A percentile compares a stretch with the other conserved stretches of the same genome.
Evolutionary conservation across 2,329 filamentous ascomycete species (phyloP).

Genomic region (Chalaropsis thielavioides): DNA sequence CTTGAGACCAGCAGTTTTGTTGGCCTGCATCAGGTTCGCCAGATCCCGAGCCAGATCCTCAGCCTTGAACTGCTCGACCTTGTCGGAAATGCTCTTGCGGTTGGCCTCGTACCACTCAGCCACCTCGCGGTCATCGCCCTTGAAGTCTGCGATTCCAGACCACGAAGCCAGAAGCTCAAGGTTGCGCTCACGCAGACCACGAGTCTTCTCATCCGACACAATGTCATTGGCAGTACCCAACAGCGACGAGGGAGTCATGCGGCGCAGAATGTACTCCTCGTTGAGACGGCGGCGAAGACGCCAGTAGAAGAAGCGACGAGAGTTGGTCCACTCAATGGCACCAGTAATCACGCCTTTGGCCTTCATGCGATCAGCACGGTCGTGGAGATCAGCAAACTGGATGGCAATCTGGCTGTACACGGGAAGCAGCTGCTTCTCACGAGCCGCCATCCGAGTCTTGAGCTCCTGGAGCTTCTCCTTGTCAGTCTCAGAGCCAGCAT

Average conservation of each 20-base stretch:
- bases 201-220: slow-evolving; percentile 29
- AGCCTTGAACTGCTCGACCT: slow-evolving; percentile 70
- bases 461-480: slow-evolving; percentile 63
- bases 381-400: slow-evolving; percentile 94
- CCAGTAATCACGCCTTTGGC: slow-evolving; percentile 90
- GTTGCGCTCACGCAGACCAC: slow-evolving; percentile 48
- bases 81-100: slow-evolving; percentile 63
- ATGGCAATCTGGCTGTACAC: slow-evolving; percentile 92
- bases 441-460: slow-evolving; percentile 69
- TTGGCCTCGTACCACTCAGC: slow-evolving; percentile 96
- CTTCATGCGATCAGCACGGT: slow-evolving; percentile 93
- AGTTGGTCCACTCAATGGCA: slow-evolving; percentile 70
- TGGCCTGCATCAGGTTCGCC: slow-evolving; percentile 30
- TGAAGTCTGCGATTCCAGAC: slow-evolving; percentile 64
- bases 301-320: slow-evolving; percentile 99
- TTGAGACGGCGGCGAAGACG: slow-evolving; percentile 90
- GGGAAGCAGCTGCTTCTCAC: slow-evolving; percentile 78
- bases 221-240: slow-evolving; percentile 24
- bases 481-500: slow-evolving; percentile 45
- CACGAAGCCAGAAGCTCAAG: slow-evolving; percentile 68
- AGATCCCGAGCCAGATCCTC: slow-evolving; percentile 45
- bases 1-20: slow-evolving; percentile 58
- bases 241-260: slow-evolving; percentile 44
- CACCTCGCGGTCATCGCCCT: slow-evolving; percentile 65
- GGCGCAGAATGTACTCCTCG: slow-evolving; percentile 92